phyloP scores from a whole-genome alignment of 345 rosid genomes.

The Camelina sativa region DNA sequence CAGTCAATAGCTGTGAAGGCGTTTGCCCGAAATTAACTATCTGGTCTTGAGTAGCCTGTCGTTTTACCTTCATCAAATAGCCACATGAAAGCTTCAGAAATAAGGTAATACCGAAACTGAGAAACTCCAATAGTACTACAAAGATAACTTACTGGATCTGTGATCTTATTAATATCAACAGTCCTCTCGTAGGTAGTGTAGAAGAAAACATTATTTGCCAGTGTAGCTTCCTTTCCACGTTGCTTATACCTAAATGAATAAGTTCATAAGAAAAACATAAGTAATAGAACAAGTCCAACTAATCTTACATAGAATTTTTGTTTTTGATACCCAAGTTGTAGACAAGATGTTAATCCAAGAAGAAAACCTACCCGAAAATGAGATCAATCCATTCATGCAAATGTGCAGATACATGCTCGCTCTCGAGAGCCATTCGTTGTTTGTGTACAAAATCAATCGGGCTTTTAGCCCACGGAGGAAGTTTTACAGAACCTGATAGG shows the following conservation, averaged over 20 bases:
- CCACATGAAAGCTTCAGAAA: slow-evolving; percentile 19
- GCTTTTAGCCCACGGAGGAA: slow-evolving; percentile 94
- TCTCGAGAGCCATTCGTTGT: slow-evolving; percentile 92
- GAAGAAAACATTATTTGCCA: slow-evolving; percentile 88
- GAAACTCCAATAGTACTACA: slow-evolving; percentile 25
- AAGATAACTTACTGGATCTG: slow-evolving; percentile 70
- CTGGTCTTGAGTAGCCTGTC: slow-evolving; percentile 74
- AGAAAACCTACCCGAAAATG: slow-evolving; percentile 78
- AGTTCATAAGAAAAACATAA: slow-evolving; percentile 1
- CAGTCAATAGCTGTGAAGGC: slow-evolving; percentile 84
- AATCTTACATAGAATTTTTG: background rate
- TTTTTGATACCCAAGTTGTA: background rate
- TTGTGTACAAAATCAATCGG: slow-evolving; percentile 90
- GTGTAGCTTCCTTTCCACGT: slow-evolving; percentile 93
- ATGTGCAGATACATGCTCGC: slow-evolving; percentile 92
- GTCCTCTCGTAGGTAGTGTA: slow-evolving; percentile 92
- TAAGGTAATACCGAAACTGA: slow-evolving; percentile 26
- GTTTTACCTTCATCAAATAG: slow-evolving; percentile 64
- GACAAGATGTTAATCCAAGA: slow-evolving; percentile 7
- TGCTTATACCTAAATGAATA: slow-evolving; percentile 74
- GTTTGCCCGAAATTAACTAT: slow-evolving; percentile 94
- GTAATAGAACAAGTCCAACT: background rate
- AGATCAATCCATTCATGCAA: slow-evolving; percentile 99
- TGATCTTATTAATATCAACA: slow-evolving; percentile 80
- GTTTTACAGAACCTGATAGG: slow-evolving; percentile 72